phyloP scores from a whole-genome alignment of 2,329 filamentous ascomycete species.

The Talaromyces atroroseus region DNA sequence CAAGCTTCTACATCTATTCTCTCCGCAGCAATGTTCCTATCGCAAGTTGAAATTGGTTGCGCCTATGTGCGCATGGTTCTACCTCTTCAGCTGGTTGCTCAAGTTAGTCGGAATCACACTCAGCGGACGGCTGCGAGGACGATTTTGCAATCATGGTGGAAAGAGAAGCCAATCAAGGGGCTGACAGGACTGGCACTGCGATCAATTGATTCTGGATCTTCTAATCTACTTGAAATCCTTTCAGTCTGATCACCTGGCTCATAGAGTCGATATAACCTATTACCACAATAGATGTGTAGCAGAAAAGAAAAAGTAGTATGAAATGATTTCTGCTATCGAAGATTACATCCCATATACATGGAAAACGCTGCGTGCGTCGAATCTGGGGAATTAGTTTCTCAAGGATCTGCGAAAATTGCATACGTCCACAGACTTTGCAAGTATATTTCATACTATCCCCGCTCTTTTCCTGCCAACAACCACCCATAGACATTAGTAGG shows the following conservation, averaged over 20 bases:
- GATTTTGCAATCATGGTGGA: slow-evolving; percentile 7
- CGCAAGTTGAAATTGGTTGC: slow-evolving; percentile 7
- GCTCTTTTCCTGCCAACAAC: background rate
- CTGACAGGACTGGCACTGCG: slow-evolving; percentile 1
- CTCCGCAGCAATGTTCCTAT: slow-evolving; percentile 5
- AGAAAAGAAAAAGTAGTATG: background rate
- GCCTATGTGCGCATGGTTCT: slow-evolving; percentile 10
- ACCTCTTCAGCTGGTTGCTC: slow-evolving; percentile 10
- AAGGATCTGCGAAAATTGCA: background rate
- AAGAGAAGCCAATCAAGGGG: slow-evolving; percentile 4
- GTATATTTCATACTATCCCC: background rate
- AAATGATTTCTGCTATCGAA: too few species aligned
- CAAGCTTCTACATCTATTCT: slow-evolving; percentile 1
- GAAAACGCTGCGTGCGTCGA: background rate
- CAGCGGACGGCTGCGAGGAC: slow-evolving; percentile 1
- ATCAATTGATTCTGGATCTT: background rate
- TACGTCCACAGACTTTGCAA: background rate
- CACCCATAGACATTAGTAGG: background rate
- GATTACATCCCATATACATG: too few species aligned
- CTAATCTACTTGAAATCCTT: background rate
- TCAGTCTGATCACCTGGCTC: background rate
- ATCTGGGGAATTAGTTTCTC: background rate
- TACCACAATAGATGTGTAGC: background rate
- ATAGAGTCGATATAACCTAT: background rate
- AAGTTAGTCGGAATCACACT: background rate